These are phyloP conservation scores for Alternaria sp. DNA, from an alignment of 2,329 filamentous ascomycete genomes.

Conservation along the genomic window DNA sequence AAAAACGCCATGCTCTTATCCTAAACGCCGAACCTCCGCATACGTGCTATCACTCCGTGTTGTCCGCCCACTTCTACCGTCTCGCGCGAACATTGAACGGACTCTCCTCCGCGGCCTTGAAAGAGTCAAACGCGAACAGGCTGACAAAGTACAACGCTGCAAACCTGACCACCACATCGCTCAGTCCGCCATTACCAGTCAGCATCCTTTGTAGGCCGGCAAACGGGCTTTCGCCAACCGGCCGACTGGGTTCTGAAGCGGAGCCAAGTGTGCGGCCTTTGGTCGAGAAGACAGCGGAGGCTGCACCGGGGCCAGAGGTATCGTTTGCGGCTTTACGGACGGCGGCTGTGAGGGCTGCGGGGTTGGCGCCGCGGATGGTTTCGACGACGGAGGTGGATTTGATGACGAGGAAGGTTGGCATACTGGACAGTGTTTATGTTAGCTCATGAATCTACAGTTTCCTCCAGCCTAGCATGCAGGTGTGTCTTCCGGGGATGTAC, in stretches of 20 bases:
- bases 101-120: slow-evolving; percentile 52
- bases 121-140: slow-evolving; percentile 54
- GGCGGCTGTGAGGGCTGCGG: slow-evolving; percentile 55
- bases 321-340: slow-evolving; percentile 54
- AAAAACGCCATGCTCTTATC: slow-evolving; percentile 4
- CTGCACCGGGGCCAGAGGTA: slow-evolving; percentile 43
- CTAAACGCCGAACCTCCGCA: slow-evolving; percentile 1
- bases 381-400: slow-evolving; percentile 53
- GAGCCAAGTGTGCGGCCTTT: slow-evolving; percentile 54
- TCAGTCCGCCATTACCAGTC: slow-evolving; percentile 44
- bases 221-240: slow-evolving; percentile 32
- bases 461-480: background rate
- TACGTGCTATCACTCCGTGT: background rate
- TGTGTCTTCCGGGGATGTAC: slow-evolving; percentile 12
- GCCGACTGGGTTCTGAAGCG: slow-evolving; percentile 29
- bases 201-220: slow-evolving; percentile 35
- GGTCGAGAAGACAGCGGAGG: slow-evolving; percentile 47
- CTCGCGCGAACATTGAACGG: slow-evolving; percentile 50
- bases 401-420: slow-evolving; percentile 59
- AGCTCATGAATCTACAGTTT: background rate
- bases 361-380: slow-evolving; percentile 57
- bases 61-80: slow-evolving; percentile 6
- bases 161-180: slow-evolving; percentile 53
- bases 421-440: slow-evolving; percentile 32
- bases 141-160: slow-evolving; percentile 55